phyloP scores from a whole-genome alignment of 108 stramenopile genomes.

The Epithemia pelagica region DNA sequence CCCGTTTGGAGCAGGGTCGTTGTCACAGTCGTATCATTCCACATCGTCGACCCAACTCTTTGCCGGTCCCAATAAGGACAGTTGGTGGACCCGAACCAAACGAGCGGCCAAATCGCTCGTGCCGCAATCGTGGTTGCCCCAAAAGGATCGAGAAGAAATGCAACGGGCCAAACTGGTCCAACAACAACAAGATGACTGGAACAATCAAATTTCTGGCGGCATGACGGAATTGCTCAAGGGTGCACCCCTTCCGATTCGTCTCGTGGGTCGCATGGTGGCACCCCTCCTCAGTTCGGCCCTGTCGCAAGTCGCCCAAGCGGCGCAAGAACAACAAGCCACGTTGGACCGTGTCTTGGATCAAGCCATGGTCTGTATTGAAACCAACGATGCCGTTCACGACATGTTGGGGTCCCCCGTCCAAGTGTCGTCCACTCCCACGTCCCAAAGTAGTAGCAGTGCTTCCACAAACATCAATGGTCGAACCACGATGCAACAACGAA shows the following conservation, averaged over 20 bases:
- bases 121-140: slow-evolving; percentile 33
- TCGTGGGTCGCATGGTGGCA: slow-evolving; percentile 54
- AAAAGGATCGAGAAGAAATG: slow-evolving; percentile 22
- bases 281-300: slow-evolving; percentile 42
- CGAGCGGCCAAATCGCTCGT: slow-evolving; percentile 29
- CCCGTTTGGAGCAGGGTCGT: too few species aligned
- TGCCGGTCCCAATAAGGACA: not conserved
- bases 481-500: slow-evolving; percentile 26
- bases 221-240: slow-evolving; percentile 51
- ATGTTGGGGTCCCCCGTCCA: slow-evolving; percentile 55
- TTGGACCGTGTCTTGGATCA: slow-evolving; percentile 55
- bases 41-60: slow-evolving; percentile 9
- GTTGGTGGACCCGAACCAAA: slow-evolving; percentile 20
- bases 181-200: slow-evolving; percentile 1
- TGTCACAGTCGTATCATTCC: too few species aligned
- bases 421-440: slow-evolving; percentile 43
- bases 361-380: slow-evolving; percentile 35
- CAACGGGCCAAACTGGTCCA: slow-evolving; percentile 3
- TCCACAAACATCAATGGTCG: slow-evolving; percentile 53
- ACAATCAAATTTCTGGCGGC: slow-evolving; percentile 46
- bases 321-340: slow-evolving; percentile 52
- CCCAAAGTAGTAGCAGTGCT: slow-evolving; percentile 37
- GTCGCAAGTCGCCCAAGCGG: slow-evolving; percentile 41
- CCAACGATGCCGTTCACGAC: slow-evolving; percentile 26
- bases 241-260: slow-evolving; percentile 60